These are phyloP conservation scores for Pleurotus cornucopiae DNA, from an alignment of 768 basidiomycete species.

Conservation along the genomic window DNA sequence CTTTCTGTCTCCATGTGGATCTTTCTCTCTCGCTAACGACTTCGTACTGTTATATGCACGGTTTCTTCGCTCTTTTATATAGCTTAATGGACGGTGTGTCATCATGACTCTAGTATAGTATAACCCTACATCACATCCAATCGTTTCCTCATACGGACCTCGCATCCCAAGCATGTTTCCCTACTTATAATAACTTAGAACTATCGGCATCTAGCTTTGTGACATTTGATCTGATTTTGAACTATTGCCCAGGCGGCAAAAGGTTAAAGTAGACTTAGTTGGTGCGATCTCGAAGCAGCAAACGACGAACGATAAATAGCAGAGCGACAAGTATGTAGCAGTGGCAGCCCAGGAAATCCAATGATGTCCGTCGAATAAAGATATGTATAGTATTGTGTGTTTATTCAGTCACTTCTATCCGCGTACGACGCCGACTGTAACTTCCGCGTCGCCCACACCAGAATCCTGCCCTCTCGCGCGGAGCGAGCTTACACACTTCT, in stretches of 20 bases:
- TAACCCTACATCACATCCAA: conserved; percentile 4
- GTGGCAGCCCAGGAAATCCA: too few relatives aligned
- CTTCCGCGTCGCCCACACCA: conserved; percentile 48
- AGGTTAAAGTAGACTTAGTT: too few relatives aligned
- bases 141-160: conserved; percentile 15
- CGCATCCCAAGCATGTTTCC: conserved; percentile 12
- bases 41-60: background rate
- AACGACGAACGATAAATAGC: too few relatives aligned
- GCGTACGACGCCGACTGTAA: conserved; percentile 71
- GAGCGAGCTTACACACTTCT: conserved; percentile 55
- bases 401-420: conserved; percentile 20
- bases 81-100: conserved; percentile 11
- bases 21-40: conserved; percentile 9
- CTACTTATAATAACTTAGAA: conserved; percentile 10
- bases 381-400: too few relatives aligned
- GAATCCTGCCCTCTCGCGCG: conserved; percentile 29
- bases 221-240: background rate
- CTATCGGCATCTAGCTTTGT: conserved; percentile 5
- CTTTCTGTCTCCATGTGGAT: conserved; percentile 12
- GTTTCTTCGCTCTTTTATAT: conserved; percentile 7
- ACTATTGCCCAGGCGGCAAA: background rate
- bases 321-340: too few relatives aligned
- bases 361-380: too few relatives aligned
- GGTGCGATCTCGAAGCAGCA: too few relatives aligned
- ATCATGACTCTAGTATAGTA: conserved; percentile 12